Base-by-base conservation (phyloP, 2,329 filamentous ascomycete species). In the Colletotrichum horii region DNA sequence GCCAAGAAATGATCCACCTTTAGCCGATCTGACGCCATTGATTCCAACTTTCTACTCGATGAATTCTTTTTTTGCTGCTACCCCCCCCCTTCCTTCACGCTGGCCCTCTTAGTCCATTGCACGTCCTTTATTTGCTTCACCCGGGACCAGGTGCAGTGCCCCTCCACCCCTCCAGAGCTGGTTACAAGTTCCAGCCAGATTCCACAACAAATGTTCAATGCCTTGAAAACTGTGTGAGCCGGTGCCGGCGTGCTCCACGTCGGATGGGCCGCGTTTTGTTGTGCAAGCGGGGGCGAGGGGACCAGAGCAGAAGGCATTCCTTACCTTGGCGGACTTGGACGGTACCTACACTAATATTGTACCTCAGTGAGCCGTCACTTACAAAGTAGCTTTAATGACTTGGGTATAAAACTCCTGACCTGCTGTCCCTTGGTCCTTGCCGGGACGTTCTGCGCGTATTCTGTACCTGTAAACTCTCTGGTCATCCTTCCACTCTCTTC, bases 11-110 rank as follows among this genome's bases (percentile, higher is more conserved):
- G 66, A 30, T 66, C 71, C 74, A 75, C 70, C 48, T 70, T 65
- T 70, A 74, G 73, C 74, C 70, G 69, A 74, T 76, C 70, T 76
- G 70, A 74, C 74, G 74, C 71, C 71, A 76, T 75, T 60, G 36
- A 38, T 55, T 22, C 36, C 43, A 19, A 24, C 34, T 11, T 52
- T 11, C 19, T 24, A 38, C 48, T 24, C 48, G 26, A 19, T 32
- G 43, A 48, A 48, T 30, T 30, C 19, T 12, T 19, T 32, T 32
- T 19, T 19, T n/a, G 15, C 24, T 15, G 22, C n/a, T 34, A 11
- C 19, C 28, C 30, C 58, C 48, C 48, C 14, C n/a, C 14, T 24
- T 22, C 22, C 38, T 9, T 2, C 38, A 43, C 19, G 38, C 38
- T 43, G 38, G 38, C 38, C 38, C 38, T n/a, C 6, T n/a, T 43